Base-by-base conservation (phyloP, 345 rosid genomes). In the Fremontodendron californicum region DNA sequence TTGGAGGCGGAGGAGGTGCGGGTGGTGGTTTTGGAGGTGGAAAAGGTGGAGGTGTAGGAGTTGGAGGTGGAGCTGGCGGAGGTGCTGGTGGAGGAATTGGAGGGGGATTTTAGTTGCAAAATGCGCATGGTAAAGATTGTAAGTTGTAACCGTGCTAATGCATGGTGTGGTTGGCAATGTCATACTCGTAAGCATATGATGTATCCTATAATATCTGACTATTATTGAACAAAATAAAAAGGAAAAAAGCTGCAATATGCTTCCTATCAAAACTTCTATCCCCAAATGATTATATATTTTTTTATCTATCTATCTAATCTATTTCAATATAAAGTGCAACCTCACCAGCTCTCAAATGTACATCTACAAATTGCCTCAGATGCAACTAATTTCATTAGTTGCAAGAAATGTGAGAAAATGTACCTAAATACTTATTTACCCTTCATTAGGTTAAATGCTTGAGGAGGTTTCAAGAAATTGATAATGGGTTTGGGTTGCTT, bases 1-100 rank as follows among this genome's bases (percentile, higher is more conserved):
- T 11, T 31, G 82, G 78, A n/a, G n/a, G n/a, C n/a, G n/a, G n/a
- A n/a, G n/a, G n/a, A n/a, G n/a, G n/a, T n/a, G n/a, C n/a, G n/a
- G 71, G 65, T 13, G 51, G 8, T 11, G 85, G 85, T 1, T 65
- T 46, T 10, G 78, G 75, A 9, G 51, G 13, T 2, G 63, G 62
- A 0, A 13, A 2, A 2, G 62, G 35, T 25, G 84, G 78, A 8
- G 78, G 72, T 16, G 6, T 45, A 2, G 80, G 80, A 15, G 11
- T 18, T 23, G 81, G 76, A 0, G 54, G 8, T 5, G 85, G 85
- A 2, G 68, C 40, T 6, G 75, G 80, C 1, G 61, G 15, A 1
- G 65, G n/a, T 27, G 33, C 15, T 16, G 77, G 84, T 10, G 78
- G 76, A 0, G 81, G 79, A 13, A 9, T 11, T 31, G 82, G 78